Evolutionary conservation across 306 rosid genomes (phyloP).

Genomic region (Cucumis hystrix): DNA sequence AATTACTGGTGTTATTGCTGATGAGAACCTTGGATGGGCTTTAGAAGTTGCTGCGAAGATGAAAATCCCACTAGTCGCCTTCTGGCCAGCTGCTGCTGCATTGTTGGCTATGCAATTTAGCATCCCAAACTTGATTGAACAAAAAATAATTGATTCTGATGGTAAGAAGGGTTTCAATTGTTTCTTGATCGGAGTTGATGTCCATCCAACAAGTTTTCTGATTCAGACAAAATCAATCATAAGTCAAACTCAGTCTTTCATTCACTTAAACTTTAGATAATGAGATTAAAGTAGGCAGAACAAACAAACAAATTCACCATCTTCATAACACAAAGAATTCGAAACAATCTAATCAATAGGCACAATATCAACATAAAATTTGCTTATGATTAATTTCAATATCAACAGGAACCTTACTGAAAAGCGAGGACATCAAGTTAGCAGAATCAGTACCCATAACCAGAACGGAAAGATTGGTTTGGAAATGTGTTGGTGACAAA

Average conservation of each 20-base stretch:
- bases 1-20: conserved; percentile 28
- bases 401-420: conserved; percentile 26
- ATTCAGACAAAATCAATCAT: not conserved
- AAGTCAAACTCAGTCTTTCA: not conserved
- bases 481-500: conserved; percentile 36
- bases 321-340: not conserved
- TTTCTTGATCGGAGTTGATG: not conserved
- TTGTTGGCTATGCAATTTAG: conserved; percentile 7
- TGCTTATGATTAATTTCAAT: not conserved
- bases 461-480: conserved; percentile 32
- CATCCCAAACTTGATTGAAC: conserved; percentile 21
- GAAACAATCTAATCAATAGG: not conserved
- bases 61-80: conserved; percentile 21
- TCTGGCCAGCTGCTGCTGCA: conserved; percentile 40
- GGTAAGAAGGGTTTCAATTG: conserved; percentile 22
- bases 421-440: conserved; percentile 27
- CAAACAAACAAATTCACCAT: not conserved
- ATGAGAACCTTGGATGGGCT: conserved; percentile 26
- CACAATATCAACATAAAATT: not conserved
- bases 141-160: conserved; percentile 21
- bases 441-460: conserved; percentile 34
- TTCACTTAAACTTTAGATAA: not conserved
- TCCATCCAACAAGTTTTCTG: not conserved
- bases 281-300: not conserved
- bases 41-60: conserved; percentile 32